Evolutionary conservation across 2,329 filamentous ascomycete species (phyloP), one percentile per base, ranked within the genome.

Genomic region (Salinomyces thailandicus): DNA sequence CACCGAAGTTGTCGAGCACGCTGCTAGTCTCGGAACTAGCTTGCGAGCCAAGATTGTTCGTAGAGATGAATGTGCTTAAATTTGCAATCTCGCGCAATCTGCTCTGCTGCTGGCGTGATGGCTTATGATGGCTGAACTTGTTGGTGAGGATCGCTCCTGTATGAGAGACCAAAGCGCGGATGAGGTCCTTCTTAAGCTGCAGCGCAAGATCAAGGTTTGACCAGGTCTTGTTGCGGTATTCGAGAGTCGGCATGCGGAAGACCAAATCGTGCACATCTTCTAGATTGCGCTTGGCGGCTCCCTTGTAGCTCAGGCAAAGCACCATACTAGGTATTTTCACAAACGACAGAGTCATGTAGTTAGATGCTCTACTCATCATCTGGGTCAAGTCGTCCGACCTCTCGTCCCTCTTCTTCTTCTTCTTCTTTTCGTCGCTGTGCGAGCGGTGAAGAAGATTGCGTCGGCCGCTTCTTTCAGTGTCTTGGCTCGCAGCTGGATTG

Each of bases 151-250:
- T 95, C 39, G 91, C 86, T 22, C 91, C 91, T 0, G 89, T 87
- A 55, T 98, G 91, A 2, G 85, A 91, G 52, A 98, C 93, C 31
- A 98, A 71, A 0, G 91, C 89, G 54, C 86, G 84, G 55, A 94
- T 85, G 39, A 96, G 83, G 31, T 93, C 87, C 57, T 87, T 93
- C 66, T 98, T 96, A 36, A 98, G 71, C 11, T 86, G 82, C 32
- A 96, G 70, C 1, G 89, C 87, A 7, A 98, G 75, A 54, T 98
- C 91, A 5, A 98, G 73, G 58, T 96, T 98, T 5, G 86, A 95
- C 91, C 91, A 98, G 6, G 87, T 96, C 68, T 98, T 98, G 70
- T 98, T 98, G 45, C 85, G 78, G 65, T 94, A 96, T 59, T 98
- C 91, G 31, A 98, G 79, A 2, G 83, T 81, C 3, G 91, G 91